Conservation (phyloP, 306 rosid genomes). For the Dryas alaskensis region DNA sequence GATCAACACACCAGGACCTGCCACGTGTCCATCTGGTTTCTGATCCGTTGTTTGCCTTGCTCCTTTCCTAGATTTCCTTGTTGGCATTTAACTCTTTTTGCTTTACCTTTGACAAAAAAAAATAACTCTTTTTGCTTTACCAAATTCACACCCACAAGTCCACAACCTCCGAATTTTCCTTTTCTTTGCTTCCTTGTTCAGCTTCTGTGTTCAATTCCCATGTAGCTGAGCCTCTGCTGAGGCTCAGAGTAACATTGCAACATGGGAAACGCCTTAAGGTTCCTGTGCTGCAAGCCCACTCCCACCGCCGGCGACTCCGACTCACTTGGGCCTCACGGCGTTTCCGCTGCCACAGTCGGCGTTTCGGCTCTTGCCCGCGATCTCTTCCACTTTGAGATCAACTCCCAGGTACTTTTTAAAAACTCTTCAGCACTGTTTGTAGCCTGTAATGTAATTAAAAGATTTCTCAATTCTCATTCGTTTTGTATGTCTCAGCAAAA, state of each 20-base stretch:
- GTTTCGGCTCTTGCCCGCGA: slow-evolving; percentile 75
- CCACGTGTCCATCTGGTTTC: slow-evolving; percentile 11
- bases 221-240: not conserved
- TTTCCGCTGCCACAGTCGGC: slow-evolving; percentile 54
- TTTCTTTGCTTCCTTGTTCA: slow-evolving; percentile 2
- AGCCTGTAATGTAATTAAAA: too few species aligned
- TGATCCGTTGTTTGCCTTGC: not conserved
- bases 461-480: not conserved
- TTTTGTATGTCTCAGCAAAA: not conserved
- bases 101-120: too few species aligned
- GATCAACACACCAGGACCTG: not conserved
- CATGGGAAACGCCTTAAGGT: slow-evolving; percentile 68
- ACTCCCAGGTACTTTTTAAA: slow-evolving; percentile 55
- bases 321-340: slow-evolving; percentile 48
- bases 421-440: not conserved
- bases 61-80: not conserved
- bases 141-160: too few species aligned
- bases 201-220: not conserved
- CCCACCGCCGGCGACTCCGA: slow-evolving; percentile 43
- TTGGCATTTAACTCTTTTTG: not conserved
- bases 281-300: slow-evolving; percentile 53
- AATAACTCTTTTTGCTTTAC: not conserved
- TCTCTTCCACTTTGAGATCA: slow-evolving; percentile 69
- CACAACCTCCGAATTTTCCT: too few species aligned
- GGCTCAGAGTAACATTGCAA: slow-evolving; percentile 8